Base-by-base conservation (phyloP, 306 rosid genomes). In the Prunus kanzakura region DNA sequence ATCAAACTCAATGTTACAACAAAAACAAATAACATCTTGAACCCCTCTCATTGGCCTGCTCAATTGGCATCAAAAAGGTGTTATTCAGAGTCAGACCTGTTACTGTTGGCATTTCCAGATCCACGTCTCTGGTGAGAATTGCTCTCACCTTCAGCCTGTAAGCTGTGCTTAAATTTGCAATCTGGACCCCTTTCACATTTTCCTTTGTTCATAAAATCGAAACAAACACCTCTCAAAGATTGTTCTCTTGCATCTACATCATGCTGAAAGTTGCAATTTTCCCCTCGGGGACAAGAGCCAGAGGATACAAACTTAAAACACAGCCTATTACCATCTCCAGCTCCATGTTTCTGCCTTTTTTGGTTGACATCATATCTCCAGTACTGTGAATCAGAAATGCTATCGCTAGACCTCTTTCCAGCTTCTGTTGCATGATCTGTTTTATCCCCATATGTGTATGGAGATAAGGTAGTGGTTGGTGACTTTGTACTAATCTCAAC, bases 291-390 rank as follows among this genome's bases (percentile, higher is more conserved):
- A 87, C 99, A 95, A 87, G 92, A 85, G 35, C 87, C 99, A 74
- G 99, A 86, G 49, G 97, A 90, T 35, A 88, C 86, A 78, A 86
- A 95, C 82, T 95, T 95, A 82, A 92, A 95, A 83, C 99, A 95
- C 75, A 90, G 43, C 84, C 77, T 88, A 68, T 92, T 83, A 73
- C 88, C 86, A 73, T 83, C 87, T 68, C 86, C 89, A 79, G 86
- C 79, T 70, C 86, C 97, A 75, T 84, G 81, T 81, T 84, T 92
- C 83, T 79, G 97, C 64, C 96, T 88, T 86, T 95, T 95, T 67
- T 85, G 89, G 30, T 97, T 78, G 81, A 90, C 97, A 79, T 92
- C 99, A 72, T 90, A 95, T 82, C 99, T 95, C 99, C 99, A 95
- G 84, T 86, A 88, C 66, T 95, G 99, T 67, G 93, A 79, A 81